Evolutionary conservation across 371 early-diverging fungal species (phyloP).

Genomic region (Syncephalis fuscata): DNA sequence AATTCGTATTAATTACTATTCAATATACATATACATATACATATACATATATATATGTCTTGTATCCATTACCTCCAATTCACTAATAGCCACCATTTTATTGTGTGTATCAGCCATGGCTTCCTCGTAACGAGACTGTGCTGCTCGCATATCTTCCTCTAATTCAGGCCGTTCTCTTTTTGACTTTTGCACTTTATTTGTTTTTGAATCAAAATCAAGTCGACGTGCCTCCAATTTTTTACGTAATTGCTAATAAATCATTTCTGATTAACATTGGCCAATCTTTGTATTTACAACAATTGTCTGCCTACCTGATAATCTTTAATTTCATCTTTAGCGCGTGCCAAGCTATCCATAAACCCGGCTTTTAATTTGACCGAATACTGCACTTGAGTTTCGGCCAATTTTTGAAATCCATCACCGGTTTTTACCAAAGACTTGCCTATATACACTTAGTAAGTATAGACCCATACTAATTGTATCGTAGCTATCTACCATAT

Average conservation of each 20-base stretch:
- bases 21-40: no score
- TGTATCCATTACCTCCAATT: constrained; percentile 51
- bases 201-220: constrained; percentile 83
- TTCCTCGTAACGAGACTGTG: constrained; percentile 86
- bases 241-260: constrained; percentile 15
- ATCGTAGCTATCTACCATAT: constrained; percentile 1
- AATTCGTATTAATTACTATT: no score
- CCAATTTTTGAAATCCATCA: constrained; percentile 7
- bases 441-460: constrained; percentile 4
- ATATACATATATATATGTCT: no score
- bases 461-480: constrained; percentile 45
- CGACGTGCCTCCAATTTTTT: constrained; percentile 77
- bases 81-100: constrained; percentile 45
- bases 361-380: constrained; percentile 1
- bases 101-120: constrained; percentile 43
- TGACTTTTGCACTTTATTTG: constrained; percentile 62
- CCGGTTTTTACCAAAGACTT: not conserved
- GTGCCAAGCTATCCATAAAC: constrained; percentile 7
- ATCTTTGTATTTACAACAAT: not conserved
- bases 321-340: constrained; percentile 10
- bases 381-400: constrained; percentile 25
- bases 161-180: constrained; percentile 81
- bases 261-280: not conserved
- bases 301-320: constrained; percentile 12
- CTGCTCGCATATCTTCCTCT: constrained; percentile 78